Conservation (phyloP, 2,329 filamentous ascomycete species). For the Cladosporium oxysporum region DNA sequence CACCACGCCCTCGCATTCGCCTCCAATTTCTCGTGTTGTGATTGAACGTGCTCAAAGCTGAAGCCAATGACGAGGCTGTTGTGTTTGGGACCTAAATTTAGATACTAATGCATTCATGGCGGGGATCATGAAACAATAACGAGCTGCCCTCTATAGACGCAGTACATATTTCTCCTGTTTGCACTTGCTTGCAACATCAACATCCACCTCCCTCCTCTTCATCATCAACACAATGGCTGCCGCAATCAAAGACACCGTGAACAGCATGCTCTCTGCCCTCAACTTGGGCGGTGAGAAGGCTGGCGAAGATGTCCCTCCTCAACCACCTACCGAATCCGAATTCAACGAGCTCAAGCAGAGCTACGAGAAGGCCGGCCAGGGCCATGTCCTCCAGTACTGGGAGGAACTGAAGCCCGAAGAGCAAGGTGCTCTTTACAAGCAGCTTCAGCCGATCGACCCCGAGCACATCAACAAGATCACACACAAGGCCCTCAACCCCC, state of each 20-base stretch:
- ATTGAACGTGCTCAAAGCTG: neutral
- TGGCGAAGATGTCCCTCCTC: constrained; percentile 37
- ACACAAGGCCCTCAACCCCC: constrained; percentile 76
- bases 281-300: constrained; percentile 41
- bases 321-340: constrained; percentile 65
- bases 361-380: constrained; percentile 71
- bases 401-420: constrained; percentile 73
- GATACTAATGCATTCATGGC: neutral
- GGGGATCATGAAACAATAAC: constrained; percentile 10
- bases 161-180: neutral
- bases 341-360: constrained; percentile 68
- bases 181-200: neutral
- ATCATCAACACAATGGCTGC: constrained; percentile 39
- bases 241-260: constrained; percentile 43
- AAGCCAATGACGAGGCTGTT: constrained; percentile 5
- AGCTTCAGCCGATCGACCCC: constrained; percentile 81
- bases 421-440: constrained; percentile 76
- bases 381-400: constrained; percentile 84
- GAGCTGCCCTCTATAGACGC: neutral
- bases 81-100: constrained; percentile 5
- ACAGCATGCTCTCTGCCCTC: constrained; percentile 46
- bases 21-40: neutral
- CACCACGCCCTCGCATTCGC: neutral
- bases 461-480: constrained; percentile 85
- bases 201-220: neutral